phyloP scores from a whole-genome alignment of 1,284 basidiomycete species.

The Puccinia hordei region DNA sequence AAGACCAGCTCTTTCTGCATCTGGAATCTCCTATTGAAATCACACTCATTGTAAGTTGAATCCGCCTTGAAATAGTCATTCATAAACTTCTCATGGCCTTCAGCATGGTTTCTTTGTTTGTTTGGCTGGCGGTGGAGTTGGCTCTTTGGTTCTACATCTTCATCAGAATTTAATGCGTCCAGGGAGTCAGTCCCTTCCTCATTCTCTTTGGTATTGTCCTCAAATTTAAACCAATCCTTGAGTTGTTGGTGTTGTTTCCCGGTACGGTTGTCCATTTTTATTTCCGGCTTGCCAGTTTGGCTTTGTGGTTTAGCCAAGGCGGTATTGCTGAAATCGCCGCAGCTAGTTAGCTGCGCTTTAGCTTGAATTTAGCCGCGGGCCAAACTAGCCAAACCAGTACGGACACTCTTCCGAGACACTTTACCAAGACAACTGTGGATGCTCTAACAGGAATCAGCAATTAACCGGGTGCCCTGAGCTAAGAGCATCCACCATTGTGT shows the following conservation, averaged over 20 bases:
- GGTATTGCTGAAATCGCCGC: no score
- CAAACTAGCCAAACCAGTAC: background rate
- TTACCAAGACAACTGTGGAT: no score
- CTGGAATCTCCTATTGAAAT: no score
- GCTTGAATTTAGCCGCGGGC: slow-evolving; percentile 1
- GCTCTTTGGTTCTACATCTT: background rate
- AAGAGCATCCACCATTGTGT: no score
- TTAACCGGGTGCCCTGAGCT: no score
- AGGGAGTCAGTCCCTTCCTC: background rate
- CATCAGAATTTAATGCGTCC: background rate
- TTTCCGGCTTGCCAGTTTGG: no score
- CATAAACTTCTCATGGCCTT: background rate
- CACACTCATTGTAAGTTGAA: background rate
- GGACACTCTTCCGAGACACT: no score
- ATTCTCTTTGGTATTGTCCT: background rate
- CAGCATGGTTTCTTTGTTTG: background rate
- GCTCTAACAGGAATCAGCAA: no score
- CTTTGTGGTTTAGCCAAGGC: no score
- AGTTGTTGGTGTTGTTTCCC: background rate
- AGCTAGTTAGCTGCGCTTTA: no score
- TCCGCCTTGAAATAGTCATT: background rate
- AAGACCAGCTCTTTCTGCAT: background rate
- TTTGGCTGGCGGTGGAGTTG: background rate
- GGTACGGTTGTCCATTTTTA: no score
- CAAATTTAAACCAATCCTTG: background rate